A percentile compares a stretch with the other conserved stretches of the same genome.
Conservation (phyloP, 805 yeast species). For the Yamadazyma tumulicola region DNA sequence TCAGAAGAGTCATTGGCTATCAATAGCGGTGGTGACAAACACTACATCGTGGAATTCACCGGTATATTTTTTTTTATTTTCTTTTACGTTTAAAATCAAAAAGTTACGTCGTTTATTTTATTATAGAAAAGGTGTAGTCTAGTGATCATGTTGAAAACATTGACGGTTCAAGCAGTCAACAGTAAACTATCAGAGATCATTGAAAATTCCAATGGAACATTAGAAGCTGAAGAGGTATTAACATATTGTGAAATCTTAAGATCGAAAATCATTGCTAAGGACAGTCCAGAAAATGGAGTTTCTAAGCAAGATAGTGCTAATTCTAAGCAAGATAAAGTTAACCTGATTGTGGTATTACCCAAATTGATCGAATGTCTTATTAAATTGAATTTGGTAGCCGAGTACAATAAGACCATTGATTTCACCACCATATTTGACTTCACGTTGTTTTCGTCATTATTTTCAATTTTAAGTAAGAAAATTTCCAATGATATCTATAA, state of each 20-base stretch:
- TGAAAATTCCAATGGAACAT: not conserved
- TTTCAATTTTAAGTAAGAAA: constrained; percentile 38
- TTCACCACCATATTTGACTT: constrained; percentile 37
- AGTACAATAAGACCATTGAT: constrained; percentile 29
- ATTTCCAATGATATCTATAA: constrained; percentile 45
- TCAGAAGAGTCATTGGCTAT: too few species aligned
- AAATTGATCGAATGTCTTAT: constrained; percentile 42
- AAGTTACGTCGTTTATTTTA: too few species aligned
- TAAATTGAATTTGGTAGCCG: constrained; percentile 19
- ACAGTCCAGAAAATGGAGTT: constrained; percentile 43
- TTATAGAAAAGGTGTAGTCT: too few species aligned
- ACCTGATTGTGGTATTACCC: constrained; percentile 52
- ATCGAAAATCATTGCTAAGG: constrained; percentile 35
- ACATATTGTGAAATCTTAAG: constrained; percentile 11
- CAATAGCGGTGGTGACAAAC: too few species aligned
- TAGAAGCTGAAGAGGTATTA: not conserved
- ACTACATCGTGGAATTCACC: too few species aligned
- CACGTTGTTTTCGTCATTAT: constrained; percentile 36
- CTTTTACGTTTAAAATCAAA: too few species aligned
- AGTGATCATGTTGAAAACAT: too few species aligned
- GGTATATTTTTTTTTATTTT: too few species aligned
- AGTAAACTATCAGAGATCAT: not conserved
- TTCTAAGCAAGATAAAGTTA: constrained; percentile 45
- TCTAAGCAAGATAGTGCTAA: constrained; percentile 21
- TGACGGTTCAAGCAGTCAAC: constrained; percentile 1